Conservation (phyloP, 106 monocot species). For the Dioscorea zingiberensis region DNA sequence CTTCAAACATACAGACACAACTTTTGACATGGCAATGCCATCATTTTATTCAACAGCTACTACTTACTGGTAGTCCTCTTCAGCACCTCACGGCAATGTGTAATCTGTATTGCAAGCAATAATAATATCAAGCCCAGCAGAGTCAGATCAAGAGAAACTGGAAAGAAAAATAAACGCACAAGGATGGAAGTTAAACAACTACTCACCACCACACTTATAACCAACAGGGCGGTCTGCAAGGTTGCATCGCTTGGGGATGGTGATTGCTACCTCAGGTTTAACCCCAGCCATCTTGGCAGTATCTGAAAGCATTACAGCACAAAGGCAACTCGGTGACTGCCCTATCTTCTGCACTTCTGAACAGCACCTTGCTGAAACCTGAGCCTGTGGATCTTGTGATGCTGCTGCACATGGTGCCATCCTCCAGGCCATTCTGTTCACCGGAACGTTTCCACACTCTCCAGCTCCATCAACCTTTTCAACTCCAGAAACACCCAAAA, state of each 20-base stretch:
- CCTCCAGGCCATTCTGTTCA: slow-evolving; percentile 29
- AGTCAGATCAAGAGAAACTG: no score
- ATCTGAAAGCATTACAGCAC: slow-evolving; percentile 49
- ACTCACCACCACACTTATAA: slow-evolving; percentile 56
- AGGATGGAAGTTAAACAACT: background rate
- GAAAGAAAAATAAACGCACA: no score
- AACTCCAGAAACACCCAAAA: background rate
- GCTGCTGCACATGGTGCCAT: slow-evolving; percentile 49
- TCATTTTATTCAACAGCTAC: no score
- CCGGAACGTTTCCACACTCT: slow-evolving; percentile 42
- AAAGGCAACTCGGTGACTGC: slow-evolving; percentile 44
- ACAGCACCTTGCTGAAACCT: slow-evolving; percentile 31
- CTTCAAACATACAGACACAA: no score
- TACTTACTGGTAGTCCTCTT: no score
- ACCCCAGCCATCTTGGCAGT: slow-evolving; percentile 34
- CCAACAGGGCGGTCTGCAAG: slow-evolving; percentile 45
- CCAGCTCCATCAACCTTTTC: slow-evolving; percentile 30
- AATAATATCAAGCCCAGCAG: no score
- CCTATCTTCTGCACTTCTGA: slow-evolving; percentile 28
- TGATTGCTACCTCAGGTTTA: slow-evolving; percentile 49
- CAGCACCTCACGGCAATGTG: no score
- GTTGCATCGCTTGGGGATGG: slow-evolving; percentile 67
- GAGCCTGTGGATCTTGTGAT: slow-evolving; percentile 19
- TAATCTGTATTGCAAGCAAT: no score
- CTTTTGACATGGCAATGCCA: no score